Evolutionary conservation across 805 yeast genomes (phyloP), one percentile per base, ranked within the genome.

Genomic region (Limtongia smithiae): DNA sequence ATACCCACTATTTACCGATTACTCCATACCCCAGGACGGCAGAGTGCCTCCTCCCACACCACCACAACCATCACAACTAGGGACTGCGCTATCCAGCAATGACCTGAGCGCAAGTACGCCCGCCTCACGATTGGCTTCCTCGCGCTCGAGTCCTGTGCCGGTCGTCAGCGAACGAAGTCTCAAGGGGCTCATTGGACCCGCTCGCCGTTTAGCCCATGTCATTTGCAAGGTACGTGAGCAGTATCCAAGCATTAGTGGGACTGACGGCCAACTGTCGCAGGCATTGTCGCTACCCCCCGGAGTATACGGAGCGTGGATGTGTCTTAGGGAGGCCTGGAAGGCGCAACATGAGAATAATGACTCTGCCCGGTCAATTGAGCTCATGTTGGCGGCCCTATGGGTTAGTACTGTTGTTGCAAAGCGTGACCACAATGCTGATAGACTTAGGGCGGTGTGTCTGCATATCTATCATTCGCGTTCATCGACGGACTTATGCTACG

Each of bases 401-500:
- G 62, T 58, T 37, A 11, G 60, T 50, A 14, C 4, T 21, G 28
- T 44, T 22, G n/a, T 22, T 34, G 5, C n/a, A 27, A 27, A n/a
- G 17, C 28, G 9, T 14, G 25, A 15, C 17, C 12, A 37, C 31
- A 18, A 27, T 46, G 27, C 9, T 28, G 25, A 31, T 18, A 14
- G 7, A 3, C 3, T 15, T 28, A 55, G 97, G 87, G 96, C 65
- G 62, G 85, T 3, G 97, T 91, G 8, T 80, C 95, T 1, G 88
- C 88, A 2, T 88, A 87, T 62, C 71, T 91, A 52, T 81, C 94
- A 7, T 88, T 82, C 66, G 81, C 89, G 1, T 86, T 87, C 2
- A 70, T 91, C 30, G 96, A 90, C 62, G 93, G 96, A 0, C 71
- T 91, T 40, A 87, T 90, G 83, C 83, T 88, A 25, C 74, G 97